phyloP scores from a whole-genome alignment of 352 stramenopile species.

The Phytophthora ramorum region DNA sequence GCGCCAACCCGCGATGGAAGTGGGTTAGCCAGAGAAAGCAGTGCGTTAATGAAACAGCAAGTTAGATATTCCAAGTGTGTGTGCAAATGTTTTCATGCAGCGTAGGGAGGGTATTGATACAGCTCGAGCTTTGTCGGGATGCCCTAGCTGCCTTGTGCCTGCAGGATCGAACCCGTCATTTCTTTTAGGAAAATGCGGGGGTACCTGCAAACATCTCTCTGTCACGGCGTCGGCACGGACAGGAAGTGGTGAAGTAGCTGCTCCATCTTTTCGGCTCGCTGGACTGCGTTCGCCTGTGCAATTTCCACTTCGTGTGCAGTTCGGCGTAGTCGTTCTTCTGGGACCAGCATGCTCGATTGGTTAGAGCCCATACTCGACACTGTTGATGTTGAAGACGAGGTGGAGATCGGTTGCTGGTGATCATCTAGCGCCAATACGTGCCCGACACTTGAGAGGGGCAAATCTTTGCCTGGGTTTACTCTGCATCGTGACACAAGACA shows the following conservation, averaged over 20 bases:
- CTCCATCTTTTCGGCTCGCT: conserved; percentile 79
- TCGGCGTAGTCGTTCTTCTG: conserved; percentile 67
- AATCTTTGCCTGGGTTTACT: conserved; percentile 23
- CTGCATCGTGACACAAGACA: conserved; percentile 69
- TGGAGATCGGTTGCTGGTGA: conserved; percentile 28
- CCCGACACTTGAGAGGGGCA: conserved; percentile 14
- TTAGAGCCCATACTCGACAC: conserved; percentile 35
- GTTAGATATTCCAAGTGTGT: conserved; percentile 30
- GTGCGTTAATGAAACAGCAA: conserved; percentile 38
- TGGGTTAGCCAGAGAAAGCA: conserved; percentile 16
- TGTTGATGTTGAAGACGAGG: conserved; percentile 50
- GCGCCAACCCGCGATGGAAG: conserved; percentile 20
- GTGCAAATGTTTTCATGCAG: conserved; percentile 18
- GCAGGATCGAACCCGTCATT: conserved; percentile 17
- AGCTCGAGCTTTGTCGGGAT: conserved; percentile 26
- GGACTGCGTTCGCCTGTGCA: conserved; percentile 55
- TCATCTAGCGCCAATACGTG: conserved; percentile 32
- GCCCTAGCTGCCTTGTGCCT: conserved; percentile 18
- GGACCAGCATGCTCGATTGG: conserved; percentile 46
- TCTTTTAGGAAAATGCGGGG: conserved; percentile 9
- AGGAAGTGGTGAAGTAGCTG: conserved; percentile 75
- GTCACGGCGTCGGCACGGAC: conserved; percentile 55
- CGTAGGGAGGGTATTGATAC: conserved; percentile 30
- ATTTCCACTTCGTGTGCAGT: conserved; percentile 62
- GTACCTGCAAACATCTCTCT: conserved; percentile 14